phyloP scores from a whole-genome alignment of 768 basidiomycete genomes.

The Trametes sanguinea region DNA sequence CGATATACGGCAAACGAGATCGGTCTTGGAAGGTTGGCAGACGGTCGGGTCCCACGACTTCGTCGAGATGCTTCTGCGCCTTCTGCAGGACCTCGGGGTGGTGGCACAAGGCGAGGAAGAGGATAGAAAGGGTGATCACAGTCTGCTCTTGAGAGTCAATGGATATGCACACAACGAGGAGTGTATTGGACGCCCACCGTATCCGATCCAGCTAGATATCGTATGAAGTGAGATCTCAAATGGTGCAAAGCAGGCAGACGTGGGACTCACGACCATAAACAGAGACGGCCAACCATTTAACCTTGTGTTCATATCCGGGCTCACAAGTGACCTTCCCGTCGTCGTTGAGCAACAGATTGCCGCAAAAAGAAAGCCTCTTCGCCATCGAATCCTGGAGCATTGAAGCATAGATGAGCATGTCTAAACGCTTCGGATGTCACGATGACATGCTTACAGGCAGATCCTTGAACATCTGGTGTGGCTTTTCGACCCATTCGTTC shows the following conservation, averaged over 20 bases:
- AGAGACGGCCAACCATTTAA: slow-evolving; percentile 16
- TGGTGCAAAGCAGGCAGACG: neutral
- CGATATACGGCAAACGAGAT: slow-evolving; percentile 3
- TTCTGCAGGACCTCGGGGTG: neutral
- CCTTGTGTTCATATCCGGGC: neutral
- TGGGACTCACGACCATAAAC: slow-evolving; percentile 12
- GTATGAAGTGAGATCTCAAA: neutral
- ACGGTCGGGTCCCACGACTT: neutral
- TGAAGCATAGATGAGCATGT: too few relatives aligned
- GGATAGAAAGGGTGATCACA: neutral
- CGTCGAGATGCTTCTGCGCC: slow-evolving; percentile 9
- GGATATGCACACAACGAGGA: neutral
- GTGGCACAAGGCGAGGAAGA: slow-evolving; percentile 12
- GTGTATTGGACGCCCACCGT: neutral
- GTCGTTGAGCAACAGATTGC: slow-evolving; percentile 1
- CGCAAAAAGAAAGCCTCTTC: slow-evolving; percentile 6
- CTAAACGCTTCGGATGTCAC: too few relatives aligned
- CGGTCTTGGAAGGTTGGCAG: slow-evolving; percentile 6
- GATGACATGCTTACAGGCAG: slow-evolving; percentile 7
- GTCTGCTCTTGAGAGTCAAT: neutral
- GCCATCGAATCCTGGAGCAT: too few relatives aligned
- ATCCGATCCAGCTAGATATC: neutral
- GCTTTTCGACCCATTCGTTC: slow-evolving; percentile 1
- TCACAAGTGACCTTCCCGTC: neutral
- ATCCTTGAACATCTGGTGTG: slow-evolving; percentile 4